Evolutionary conservation across 768 basidiomycete genomes (phyloP).

Genomic region (Gloeopeniophorella convolvens): DNA sequence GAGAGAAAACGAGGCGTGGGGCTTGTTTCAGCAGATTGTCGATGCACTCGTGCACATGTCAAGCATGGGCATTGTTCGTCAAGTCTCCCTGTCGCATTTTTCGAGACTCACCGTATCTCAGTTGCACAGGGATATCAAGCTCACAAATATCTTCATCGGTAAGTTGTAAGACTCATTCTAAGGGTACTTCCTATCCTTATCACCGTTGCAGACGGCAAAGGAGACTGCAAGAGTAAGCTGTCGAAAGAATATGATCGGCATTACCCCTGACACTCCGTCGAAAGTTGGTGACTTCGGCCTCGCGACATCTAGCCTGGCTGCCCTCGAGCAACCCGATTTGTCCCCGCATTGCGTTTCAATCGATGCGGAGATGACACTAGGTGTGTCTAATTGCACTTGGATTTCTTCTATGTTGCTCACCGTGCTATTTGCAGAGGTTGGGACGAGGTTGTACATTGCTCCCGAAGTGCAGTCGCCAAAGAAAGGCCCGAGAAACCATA

Average conservation of each 20-base stretch:
- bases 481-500: conserved; percentile 62
- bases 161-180: conserved; percentile 21
- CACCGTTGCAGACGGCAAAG: conserved; percentile 56
- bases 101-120: conserved; percentile 23
- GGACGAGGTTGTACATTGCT: conserved; percentile 87
- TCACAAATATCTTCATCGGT: conserved; percentile 94
- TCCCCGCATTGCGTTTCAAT: conserved; percentile 37
- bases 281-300: conserved; percentile 91
- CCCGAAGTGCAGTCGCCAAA: conserved; percentile 75
- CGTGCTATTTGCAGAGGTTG: conserved; percentile 53
- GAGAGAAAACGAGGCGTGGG: conserved; percentile 81
- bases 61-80: conserved; percentile 71
- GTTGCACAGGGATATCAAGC: conserved; percentile 85
- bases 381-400: conserved; percentile 34
- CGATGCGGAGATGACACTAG: conserved; percentile 72
- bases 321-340: conserved; percentile 68
- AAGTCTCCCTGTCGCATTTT: neutral
- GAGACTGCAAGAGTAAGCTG: conserved; percentile 67
- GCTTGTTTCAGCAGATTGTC: conserved; percentile 81
- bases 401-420: neutral
- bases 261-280: conserved; percentile 10
- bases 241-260: neutral
- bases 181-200: neutral
- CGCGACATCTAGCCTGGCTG: conserved; percentile 75
- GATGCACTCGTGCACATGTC: conserved; percentile 91